Percentiles rank a stretch among this genome's conserved stretches.
Conservation (phyloP, 2,329 filamentous ascomycete genomes). For the Arachnomyces sp. region DNA sequence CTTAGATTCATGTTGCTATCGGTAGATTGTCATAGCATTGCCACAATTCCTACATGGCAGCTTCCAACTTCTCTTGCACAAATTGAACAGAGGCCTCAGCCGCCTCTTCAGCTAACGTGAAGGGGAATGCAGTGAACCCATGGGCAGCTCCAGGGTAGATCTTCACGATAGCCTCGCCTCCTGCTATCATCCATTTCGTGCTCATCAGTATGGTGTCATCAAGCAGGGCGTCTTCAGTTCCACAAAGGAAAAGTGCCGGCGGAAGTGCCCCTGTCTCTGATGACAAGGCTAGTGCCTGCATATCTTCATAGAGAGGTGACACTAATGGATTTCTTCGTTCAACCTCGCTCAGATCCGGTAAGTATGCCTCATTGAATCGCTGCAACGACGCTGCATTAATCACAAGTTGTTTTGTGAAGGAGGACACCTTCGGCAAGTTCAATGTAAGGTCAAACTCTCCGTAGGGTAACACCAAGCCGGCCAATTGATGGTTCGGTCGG, state of each 20-base stretch:
- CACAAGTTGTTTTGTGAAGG: constrained; percentile 22
- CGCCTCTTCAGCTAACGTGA: too few relatives aligned
- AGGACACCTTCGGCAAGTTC: constrained; percentile 33
- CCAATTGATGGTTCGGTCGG: constrained; percentile 32
- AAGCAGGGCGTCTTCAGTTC: constrained; percentile 48
- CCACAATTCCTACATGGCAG: too few relatives aligned
- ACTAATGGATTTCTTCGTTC: constrained; percentile 39
- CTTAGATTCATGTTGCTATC: too few relatives aligned
- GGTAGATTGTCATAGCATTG: too few relatives aligned
- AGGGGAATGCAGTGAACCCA: constrained; percentile 40
- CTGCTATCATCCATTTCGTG: constrained; percentile 47
- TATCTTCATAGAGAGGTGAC: constrained; percentile 45
- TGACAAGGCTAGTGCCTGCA: constrained; percentile 21
- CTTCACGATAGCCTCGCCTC: constrained; percentile 45
- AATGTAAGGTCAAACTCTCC: constrained; percentile 44
- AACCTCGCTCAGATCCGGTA: constrained; percentile 33
- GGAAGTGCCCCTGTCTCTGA: constrained; percentile 34
- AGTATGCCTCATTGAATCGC: constrained; percentile 40
- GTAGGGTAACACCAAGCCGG: constrained; percentile 45
- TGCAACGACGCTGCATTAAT: constrained; percentile 39
- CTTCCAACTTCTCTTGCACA: too few relatives aligned
- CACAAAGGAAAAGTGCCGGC: constrained; percentile 47
- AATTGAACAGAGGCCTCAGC: too few relatives aligned
- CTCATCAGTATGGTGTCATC: constrained; percentile 49
- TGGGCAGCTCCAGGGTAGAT: constrained; percentile 50